These are phyloP conservation scores for Xylaria polymorpha DNA, from an alignment of 2,329 filamentous ascomycete genomes.

Conservation along the genomic window DNA sequence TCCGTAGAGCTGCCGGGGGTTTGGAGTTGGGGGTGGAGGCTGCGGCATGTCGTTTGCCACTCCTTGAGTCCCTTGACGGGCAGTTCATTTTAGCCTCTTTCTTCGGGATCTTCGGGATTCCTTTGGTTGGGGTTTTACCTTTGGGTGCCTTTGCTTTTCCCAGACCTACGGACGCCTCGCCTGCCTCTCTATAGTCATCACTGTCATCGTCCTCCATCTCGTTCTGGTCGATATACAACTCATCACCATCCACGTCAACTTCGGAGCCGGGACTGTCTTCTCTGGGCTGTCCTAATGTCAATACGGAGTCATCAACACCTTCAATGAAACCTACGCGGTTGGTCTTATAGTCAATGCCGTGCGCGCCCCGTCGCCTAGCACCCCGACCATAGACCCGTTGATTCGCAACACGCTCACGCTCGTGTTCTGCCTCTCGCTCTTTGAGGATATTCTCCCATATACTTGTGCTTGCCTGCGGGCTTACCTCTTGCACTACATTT, in stretches of 20 bases:
- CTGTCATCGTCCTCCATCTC: slow-evolving; percentile 44
- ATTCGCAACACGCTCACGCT: slow-evolving; percentile 74
- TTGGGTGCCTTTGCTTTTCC: slow-evolving; percentile 14
- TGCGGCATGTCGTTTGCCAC: slow-evolving; percentile 16
- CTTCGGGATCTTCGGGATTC: slow-evolving; percentile 35
- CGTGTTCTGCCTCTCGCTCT: slow-evolving; percentile 81
- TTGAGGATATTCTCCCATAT: slow-evolving; percentile 93
- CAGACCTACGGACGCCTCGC: slow-evolving; percentile 14
- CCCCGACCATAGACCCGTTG: slow-evolving; percentile 86
- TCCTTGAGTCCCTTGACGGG: slow-evolving; percentile 40
- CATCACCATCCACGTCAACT: slow-evolving; percentile 46
- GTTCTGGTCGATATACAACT: slow-evolving; percentile 46
- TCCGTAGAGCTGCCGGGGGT: slow-evolving; percentile 1
- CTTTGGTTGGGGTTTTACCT: slow-evolving; percentile 36
- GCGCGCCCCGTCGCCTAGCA: slow-evolving; percentile 70
- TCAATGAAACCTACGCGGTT: slow-evolving; percentile 50
- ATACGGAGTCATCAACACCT: slow-evolving; percentile 42
- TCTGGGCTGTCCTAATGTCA: slow-evolving; percentile 42
- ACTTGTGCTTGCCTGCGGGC: slow-evolving; percentile 67
- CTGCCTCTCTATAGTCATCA: slow-evolving; percentile 33
- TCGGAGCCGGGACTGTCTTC: slow-evolving; percentile 46
- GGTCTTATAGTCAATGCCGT: slow-evolving; percentile 64
- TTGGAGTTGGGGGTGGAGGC: slow-evolving; percentile 20
- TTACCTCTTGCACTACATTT: slow-evolving; percentile 63
- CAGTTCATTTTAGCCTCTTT: slow-evolving; percentile 44